Conservation (phyloP, 257 asterid species). For the Plantago major region DNA sequence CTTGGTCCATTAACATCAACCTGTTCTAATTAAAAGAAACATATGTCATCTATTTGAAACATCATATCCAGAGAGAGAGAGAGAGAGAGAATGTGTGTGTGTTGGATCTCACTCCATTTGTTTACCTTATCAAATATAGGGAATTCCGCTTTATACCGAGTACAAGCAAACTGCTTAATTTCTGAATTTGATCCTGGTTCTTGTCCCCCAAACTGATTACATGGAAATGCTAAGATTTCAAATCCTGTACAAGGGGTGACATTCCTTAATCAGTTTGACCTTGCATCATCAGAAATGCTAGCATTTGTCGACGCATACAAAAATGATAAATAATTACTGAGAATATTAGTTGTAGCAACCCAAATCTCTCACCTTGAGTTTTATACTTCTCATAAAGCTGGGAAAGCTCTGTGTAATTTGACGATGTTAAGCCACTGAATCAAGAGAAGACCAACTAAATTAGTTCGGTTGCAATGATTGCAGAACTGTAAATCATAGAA, state of each 20-base stretch:
- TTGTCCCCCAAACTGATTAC: slow-evolving; percentile 95
- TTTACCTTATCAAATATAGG: slow-evolving; percentile 87
- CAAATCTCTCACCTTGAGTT: slow-evolving; percentile 65
- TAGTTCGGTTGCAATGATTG: slow-evolving; percentile 21
- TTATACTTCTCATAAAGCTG: slow-evolving; percentile 72
- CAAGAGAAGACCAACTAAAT: slow-evolving; percentile 25
- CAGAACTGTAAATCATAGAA: neutral
- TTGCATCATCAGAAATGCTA: neutral
- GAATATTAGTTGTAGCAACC: neutral
- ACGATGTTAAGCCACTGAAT: slow-evolving; percentile 85
- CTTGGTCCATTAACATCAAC: slow-evolving; percentile 93
- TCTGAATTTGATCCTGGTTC: slow-evolving; percentile 90
- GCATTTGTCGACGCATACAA: neutral
- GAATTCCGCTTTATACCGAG: slow-evolving; percentile 83
- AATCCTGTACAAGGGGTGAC: slow-evolving; percentile 50
- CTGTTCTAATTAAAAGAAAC: slow-evolving; percentile 31
- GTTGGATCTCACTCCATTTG: slow-evolving; percentile 10
- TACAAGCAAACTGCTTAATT: slow-evolving; percentile 83
- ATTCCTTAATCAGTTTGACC: slow-evolving; percentile 1
- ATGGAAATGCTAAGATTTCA: slow-evolving; percentile 90
- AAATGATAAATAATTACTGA: neutral
- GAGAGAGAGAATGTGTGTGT: too few relatives aligned
- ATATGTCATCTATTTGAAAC: too few relatives aligned
- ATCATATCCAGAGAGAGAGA: too few relatives aligned
- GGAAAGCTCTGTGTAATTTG: slow-evolving; percentile 86